A percentile compares a stretch with the other conserved stretches of the same genome.
Conservation (phyloP, 176 grass and related monocot genomes). For the Oryza meyeriana region DNA sequence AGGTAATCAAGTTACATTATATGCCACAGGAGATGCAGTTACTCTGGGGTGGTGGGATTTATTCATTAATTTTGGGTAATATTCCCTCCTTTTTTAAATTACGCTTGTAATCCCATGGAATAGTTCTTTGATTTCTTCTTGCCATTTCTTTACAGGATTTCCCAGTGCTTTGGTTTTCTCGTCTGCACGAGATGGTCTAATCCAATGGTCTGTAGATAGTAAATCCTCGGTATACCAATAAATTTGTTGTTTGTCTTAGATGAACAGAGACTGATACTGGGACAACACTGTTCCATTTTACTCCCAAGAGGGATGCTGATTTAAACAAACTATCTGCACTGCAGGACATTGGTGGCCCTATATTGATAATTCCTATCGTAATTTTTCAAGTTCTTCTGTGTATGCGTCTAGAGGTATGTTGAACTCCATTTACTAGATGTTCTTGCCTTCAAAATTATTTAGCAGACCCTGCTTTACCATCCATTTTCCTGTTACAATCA, state of each 20-base stretch:
- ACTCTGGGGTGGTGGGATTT: slow-evolving; percentile 82
- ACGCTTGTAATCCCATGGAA: not conserved
- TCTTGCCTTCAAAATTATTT: slow-evolving; percentile 1
- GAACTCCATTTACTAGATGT: slow-evolving; percentile 12
- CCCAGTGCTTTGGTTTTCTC: slow-evolving; percentile 71
- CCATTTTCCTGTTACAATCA: not conserved
- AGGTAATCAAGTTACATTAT: slow-evolving; percentile 25
- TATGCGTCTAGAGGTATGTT: slow-evolving; percentile 71
- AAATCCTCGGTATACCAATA: slow-evolving; percentile 36
- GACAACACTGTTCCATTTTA: slow-evolving; percentile 34
- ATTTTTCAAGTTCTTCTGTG: slow-evolving; percentile 70
- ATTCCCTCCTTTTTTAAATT: slow-evolving; percentile 16
- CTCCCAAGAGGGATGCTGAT: slow-evolving; percentile 37
- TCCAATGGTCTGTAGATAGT: slow-evolving; percentile 57
- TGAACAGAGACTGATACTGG: slow-evolving; percentile 30
- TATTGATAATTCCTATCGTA: slow-evolving; percentile 65
- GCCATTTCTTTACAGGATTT: slow-evolving; percentile 48
- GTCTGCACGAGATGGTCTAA: slow-evolving; percentile 66
- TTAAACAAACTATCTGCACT: slow-evolving; percentile 28
- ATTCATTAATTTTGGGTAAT: slow-evolving; percentile 81
- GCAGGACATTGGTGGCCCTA: slow-evolving; percentile 60
- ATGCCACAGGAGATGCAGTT: slow-evolving; percentile 56
- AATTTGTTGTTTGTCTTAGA: slow-evolving; percentile 10
- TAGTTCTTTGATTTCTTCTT: slow-evolving; percentile 22
- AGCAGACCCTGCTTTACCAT: not conserved